Evolutionary conservation across 441 rosid species (phyloP).

Genomic region (Euphorbia celastroides): DNA sequence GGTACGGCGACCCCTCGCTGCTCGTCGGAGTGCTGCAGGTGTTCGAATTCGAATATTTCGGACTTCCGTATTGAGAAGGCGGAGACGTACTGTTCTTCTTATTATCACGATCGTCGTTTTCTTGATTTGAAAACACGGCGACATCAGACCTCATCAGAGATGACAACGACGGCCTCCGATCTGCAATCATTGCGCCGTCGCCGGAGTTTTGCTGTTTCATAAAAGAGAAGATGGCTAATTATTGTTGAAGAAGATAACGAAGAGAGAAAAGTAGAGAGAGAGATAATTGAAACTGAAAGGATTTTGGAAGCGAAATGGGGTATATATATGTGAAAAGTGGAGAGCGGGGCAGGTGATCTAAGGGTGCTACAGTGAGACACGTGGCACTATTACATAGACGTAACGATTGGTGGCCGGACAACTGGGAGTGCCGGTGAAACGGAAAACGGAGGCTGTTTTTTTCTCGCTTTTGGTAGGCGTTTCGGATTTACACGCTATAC

Average conservation of each 20-base stretch:
- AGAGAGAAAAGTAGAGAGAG: neutral
- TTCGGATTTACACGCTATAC: slow-evolving; percentile 8
- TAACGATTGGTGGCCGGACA: slow-evolving; percentile 27
- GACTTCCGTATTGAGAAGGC: slow-evolving; percentile 24
- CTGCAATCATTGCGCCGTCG: slow-evolving; percentile 15
- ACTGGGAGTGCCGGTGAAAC: slow-evolving; percentile 26
- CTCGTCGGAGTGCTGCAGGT: slow-evolving; percentile 24
- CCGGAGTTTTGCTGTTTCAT: slow-evolving; percentile 21
- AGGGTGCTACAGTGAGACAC: slow-evolving; percentile 27
- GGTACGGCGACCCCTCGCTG: slow-evolving; percentile 46
- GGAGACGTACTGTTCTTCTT: slow-evolving; percentile 26
- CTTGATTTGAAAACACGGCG: slow-evolving; percentile 13
- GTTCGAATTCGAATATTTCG: slow-evolving; percentile 23
- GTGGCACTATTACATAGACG: slow-evolving; percentile 24
- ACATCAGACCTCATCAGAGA: slow-evolving; percentile 42
- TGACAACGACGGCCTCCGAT: slow-evolving; percentile 36
- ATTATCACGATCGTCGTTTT: slow-evolving; percentile 20
- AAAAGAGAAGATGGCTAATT: too few species aligned
- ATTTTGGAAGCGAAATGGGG: slow-evolving; percentile 7
- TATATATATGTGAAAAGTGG: slow-evolving; percentile 12
- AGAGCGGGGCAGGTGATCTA: slow-evolving; percentile 23
- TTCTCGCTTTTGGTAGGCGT: slow-evolving; percentile 13
- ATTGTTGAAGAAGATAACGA: slow-evolving; percentile 1
- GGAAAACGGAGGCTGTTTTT: neutral
- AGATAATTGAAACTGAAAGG: slow-evolving; percentile 8